Evolutionary conservation across 805 yeast genomes (phyloP).

Genomic region (Teunomyces tritomae): DNA sequence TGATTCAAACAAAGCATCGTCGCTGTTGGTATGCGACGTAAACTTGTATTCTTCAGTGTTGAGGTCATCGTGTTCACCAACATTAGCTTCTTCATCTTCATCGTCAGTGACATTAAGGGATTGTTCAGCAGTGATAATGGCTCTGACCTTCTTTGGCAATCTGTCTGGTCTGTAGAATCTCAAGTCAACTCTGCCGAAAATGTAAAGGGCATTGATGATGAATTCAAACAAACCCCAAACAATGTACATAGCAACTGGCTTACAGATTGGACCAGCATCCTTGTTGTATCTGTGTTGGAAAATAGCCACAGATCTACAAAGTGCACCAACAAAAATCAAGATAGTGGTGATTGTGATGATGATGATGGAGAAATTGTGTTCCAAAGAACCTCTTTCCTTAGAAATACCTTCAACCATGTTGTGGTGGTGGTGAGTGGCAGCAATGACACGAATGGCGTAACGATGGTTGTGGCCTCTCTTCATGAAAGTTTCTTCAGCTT

Average conservation of each 20-base stretch:
- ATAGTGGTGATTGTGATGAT: slow-evolving; percentile 47
- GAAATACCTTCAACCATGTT: slow-evolving; percentile 37
- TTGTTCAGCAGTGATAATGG: slow-evolving; percentile 43
- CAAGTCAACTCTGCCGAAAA: slow-evolving; percentile 67
- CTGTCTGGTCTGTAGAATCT: slow-evolving; percentile 78
- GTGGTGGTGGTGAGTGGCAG: slow-evolving; percentile 50
- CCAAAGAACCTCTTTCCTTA: slow-evolving; percentile 40
- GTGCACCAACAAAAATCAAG: slow-evolving; percentile 48
- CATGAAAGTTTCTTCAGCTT: slow-evolving; percentile 48
- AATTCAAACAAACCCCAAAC: slow-evolving; percentile 69
- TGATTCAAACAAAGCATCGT: not conserved
- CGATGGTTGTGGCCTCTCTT: slow-evolving; percentile 46
- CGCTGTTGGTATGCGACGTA: slow-evolving; percentile 1
- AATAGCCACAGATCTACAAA: slow-evolving; percentile 48
- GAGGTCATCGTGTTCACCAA: not conserved
- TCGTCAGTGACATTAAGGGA: slow-evolving; percentile 13
- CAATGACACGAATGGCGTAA: slow-evolving; percentile 57
- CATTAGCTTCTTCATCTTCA: slow-evolving; percentile 3
- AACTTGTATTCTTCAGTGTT: slow-evolving; percentile 1
- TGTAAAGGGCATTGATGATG: slow-evolving; percentile 52
- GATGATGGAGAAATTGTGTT: slow-evolving; percentile 51
- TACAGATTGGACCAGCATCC: slow-evolving; percentile 16
- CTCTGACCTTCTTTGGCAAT: slow-evolving; percentile 38
- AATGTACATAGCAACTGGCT: slow-evolving; percentile 61
- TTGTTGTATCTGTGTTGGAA: slow-evolving; percentile 32